Conservation (phyloP, 164 flowering plant species). For the Vitis labrusca region DNA sequence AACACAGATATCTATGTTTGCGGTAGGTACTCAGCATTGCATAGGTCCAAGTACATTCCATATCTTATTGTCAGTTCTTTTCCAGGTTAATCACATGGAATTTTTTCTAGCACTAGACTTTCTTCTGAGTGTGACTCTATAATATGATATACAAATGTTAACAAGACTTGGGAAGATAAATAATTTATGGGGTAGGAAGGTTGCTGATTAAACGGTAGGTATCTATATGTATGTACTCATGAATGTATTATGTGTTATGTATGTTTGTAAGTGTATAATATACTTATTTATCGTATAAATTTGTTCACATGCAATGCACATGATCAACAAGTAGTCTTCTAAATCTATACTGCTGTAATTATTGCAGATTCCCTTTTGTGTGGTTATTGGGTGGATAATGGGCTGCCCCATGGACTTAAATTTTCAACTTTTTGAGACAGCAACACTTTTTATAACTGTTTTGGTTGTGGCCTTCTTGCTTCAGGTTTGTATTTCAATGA, state of each 20-base stretch:
- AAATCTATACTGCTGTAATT: slow-evolving; percentile 3
- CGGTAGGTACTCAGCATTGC: slow-evolving; percentile 32
- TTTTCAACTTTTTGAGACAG: slow-evolving; percentile 71
- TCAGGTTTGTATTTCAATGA: slow-evolving; percentile 41
- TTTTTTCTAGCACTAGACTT: too few species aligned
- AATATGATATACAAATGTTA: too few species aligned
- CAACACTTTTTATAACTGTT: slow-evolving; percentile 62
- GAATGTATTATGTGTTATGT: too few species aligned
- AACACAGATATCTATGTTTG: slow-evolving; percentile 74
- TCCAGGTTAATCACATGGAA: too few species aligned
- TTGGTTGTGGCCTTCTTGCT: slow-evolving; percentile 67
- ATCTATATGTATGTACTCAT: too few species aligned
- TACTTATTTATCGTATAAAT: not conserved
- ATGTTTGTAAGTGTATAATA: too few species aligned
- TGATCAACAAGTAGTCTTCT: not conserved
- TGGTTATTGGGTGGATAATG: slow-evolving; percentile 69
- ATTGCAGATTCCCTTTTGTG: slow-evolving; percentile 66
- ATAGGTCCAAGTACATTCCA: not conserved
- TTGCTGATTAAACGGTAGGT: too few species aligned
- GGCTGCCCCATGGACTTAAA: slow-evolving; percentile 65
- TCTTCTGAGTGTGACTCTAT: too few species aligned
- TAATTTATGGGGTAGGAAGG: too few species aligned
- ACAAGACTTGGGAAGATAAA: too few species aligned
- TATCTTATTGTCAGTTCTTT: too few species aligned
- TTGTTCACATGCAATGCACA: not conserved